Conservation (phyloP, 2,329 filamentous ascomycete genomes). For the Hirsutella thompsonii region DNA sequence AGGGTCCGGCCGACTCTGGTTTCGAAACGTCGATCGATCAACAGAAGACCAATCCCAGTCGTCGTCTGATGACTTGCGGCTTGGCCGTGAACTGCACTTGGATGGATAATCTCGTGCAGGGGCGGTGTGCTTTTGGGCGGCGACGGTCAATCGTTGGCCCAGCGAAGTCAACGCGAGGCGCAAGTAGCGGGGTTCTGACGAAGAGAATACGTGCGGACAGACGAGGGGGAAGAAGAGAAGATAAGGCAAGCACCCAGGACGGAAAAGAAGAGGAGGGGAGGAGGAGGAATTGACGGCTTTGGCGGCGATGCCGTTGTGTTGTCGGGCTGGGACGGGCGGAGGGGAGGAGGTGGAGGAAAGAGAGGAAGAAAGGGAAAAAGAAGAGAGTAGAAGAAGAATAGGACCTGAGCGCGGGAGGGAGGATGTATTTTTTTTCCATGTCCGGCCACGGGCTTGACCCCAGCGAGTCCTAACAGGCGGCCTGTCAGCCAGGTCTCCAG, state of each 20-base stretch:
- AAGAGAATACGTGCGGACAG: neutral
- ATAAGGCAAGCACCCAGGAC: constrained; percentile 8
- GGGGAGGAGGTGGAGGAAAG: constrained; percentile 12
- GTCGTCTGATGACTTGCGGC: no score
- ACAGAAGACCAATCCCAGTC: neutral
- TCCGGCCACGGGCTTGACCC: neutral
- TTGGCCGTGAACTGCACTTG: no score
- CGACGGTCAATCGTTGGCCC: neutral
- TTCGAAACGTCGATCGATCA: neutral
- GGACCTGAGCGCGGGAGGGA: neutral
- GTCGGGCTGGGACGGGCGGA: constrained; percentile 13
- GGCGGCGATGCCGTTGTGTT: constrained; percentile 14
- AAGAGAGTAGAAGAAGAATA: neutral
- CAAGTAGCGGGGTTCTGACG: neutral
- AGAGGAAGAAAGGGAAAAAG: constrained; percentile 11
- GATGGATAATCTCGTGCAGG: no score
- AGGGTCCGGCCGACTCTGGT: neutral
- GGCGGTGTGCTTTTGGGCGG: neutral
- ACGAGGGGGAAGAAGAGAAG: constrained; percentile 4
- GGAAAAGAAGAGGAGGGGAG: constrained; percentile 6
- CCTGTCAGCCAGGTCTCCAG: no score
- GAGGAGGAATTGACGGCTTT: constrained; percentile 11
- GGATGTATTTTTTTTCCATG: constrained; percentile 12
- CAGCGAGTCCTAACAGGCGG: neutral
- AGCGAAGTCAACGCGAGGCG: neutral